Evolutionary conservation across 495 filamentous ascomycete species (phyloP).

Genomic region (Penicillium turbatum): DNA sequence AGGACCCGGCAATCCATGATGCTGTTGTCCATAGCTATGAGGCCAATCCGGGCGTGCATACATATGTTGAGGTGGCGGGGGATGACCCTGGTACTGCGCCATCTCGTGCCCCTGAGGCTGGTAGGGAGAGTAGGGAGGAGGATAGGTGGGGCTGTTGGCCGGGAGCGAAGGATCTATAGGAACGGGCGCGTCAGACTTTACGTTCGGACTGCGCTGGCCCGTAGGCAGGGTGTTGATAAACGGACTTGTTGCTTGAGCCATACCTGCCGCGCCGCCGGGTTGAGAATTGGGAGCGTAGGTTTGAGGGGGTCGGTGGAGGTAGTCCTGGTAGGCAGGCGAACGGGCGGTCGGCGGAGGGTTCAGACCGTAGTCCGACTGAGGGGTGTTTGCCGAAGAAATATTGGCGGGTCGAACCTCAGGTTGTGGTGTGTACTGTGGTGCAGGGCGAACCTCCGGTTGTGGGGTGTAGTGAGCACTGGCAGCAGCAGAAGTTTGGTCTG

Average conservation of each 20-base stretch:
- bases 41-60: constrained; percentile 82
- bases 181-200: constrained; percentile 90
- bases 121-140: constrained; percentile 81
- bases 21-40: constrained; percentile 64
- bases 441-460: constrained; percentile 44
- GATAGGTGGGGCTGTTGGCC: constrained; percentile 85
- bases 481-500: constrained; percentile 86
- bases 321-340: constrained; percentile 75
- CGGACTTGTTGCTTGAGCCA: constrained; percentile 98
- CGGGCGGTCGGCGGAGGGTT: constrained; percentile 63
- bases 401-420: constrained; percentile 70
- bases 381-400: constrained; percentile 69
- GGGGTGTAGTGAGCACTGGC: constrained; percentile 45
- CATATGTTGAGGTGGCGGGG: constrained; percentile 57
- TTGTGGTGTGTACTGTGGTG: constrained; percentile 56
- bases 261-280: constrained; percentile 74
- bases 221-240: constrained; percentile 68
- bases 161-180: constrained; percentile 99
- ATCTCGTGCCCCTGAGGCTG: constrained; percentile 76
- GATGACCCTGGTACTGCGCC: constrained; percentile 59
- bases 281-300: constrained; percentile 71
- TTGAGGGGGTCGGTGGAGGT: constrained; percentile 55
- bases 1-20: constrained; percentile 56
- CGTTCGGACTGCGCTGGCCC: constrained; percentile 59
- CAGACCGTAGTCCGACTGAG: constrained; percentile 82